Conservation (phyloP, 306 rosid genomes). For the Potentilla sterilis region DNA sequence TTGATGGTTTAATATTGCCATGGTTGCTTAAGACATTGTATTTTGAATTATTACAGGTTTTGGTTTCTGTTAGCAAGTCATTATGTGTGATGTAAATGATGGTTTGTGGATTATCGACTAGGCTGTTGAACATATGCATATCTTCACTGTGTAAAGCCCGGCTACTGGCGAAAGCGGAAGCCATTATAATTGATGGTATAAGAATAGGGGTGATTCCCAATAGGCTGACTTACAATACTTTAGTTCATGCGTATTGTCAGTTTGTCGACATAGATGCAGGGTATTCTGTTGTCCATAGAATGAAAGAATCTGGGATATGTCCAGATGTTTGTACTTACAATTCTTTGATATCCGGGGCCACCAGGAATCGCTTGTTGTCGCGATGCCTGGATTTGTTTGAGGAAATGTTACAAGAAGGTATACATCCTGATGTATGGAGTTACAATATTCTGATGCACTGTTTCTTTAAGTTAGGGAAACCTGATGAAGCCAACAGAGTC, state of each 20-base stretch:
- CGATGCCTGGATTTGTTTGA: constrained; percentile 56
- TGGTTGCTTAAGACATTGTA: not conserved
- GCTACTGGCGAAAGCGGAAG: constrained; percentile 55
- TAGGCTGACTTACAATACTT: constrained; percentile 68
- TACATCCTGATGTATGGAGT: constrained; percentile 68
- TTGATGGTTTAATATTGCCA: too few relatives aligned
- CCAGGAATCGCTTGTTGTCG: constrained; percentile 33
- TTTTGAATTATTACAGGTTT: constrained; percentile 6
- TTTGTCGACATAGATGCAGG: constrained; percentile 51
- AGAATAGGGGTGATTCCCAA: constrained; percentile 66
- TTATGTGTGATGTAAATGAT: constrained; percentile 37
- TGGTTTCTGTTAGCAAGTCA: constrained; percentile 17
- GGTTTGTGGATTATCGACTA: constrained; percentile 56
- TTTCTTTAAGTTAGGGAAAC: constrained; percentile 66
- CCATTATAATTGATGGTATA: constrained; percentile 51
- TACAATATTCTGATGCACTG: constrained; percentile 70
- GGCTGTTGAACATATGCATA: constrained; percentile 60
- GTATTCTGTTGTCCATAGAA: constrained; percentile 49
- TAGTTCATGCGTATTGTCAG: constrained; percentile 63
- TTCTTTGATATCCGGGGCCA: constrained; percentile 58
- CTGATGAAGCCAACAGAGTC: constrained; percentile 59
- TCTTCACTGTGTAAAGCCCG: constrained; percentile 51
- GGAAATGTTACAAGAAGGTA: constrained; percentile 57
- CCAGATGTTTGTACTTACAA: constrained; percentile 74
- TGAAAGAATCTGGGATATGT: constrained; percentile 65